phyloP scores from a whole-genome alignment of 768 basidiomycete species.

The Hygrocybe punicea region DNA sequence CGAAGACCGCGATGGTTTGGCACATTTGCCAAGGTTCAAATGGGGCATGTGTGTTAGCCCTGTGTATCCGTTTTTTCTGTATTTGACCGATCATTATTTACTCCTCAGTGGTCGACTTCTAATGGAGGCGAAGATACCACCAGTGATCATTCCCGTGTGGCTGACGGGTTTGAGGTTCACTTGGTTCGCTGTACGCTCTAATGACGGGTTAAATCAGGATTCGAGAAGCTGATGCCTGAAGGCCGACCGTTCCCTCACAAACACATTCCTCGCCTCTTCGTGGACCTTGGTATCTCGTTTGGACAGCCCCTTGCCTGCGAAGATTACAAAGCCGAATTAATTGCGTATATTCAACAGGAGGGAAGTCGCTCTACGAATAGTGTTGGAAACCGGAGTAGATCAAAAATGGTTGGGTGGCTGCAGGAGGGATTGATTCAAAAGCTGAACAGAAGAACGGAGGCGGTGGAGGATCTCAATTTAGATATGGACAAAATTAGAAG shows the following conservation, averaged over 20 bases:
- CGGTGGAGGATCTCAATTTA: not conserved
- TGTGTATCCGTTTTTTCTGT: not conserved
- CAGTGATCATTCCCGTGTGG: slow-evolving; percentile 91
- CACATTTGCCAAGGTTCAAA: slow-evolving; percentile 73
- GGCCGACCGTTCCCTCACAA: slow-evolving; percentile 72
- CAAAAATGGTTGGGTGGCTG: not conserved
- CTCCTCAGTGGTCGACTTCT: slow-evolving; percentile 71
- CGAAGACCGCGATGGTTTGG: slow-evolving; percentile 39
- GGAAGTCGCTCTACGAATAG: not conserved
- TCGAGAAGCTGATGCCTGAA: slow-evolving; percentile 90
- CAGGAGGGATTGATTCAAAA: not conserved
- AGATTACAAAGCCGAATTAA: slow-evolving; percentile 28
- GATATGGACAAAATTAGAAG: slow-evolving; percentile 39
- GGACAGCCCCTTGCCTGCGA: slow-evolving; percentile 64
- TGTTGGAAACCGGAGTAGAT: not conserved
- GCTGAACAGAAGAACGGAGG: not conserved
- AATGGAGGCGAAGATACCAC: slow-evolving; percentile 55
- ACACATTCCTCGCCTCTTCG: slow-evolving; percentile 59
- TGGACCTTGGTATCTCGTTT: slow-evolving; percentile 70
- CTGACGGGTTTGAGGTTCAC: slow-evolving; percentile 53
- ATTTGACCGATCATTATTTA: slow-evolving; percentile 2
- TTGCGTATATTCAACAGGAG: not conserved
- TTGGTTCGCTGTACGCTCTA: not conserved
- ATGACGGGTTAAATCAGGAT: slow-evolving; percentile 33
- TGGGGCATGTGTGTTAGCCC: slow-evolving; percentile 73